phyloP scores from a whole-genome alignment of 2,329 filamentous ascomycete species.

The Basipetospora sp. region DNA sequence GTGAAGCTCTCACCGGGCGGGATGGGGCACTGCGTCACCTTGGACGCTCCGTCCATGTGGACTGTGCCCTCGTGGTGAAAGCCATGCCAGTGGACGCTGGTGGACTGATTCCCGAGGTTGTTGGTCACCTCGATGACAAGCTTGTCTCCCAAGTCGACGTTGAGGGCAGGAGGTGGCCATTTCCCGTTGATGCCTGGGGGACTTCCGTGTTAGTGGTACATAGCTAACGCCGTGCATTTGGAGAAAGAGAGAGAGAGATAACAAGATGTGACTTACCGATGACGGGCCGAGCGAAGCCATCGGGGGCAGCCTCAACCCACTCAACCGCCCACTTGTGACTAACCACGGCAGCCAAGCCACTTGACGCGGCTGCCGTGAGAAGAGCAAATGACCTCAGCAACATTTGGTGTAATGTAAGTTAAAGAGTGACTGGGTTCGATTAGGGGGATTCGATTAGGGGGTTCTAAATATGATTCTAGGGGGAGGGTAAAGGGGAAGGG shows the following conservation, averaged over 20 bases:
- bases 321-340: conserved; percentile 8
- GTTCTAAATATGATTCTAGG: no score
- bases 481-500: no score
- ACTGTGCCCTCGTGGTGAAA: conserved; percentile 37
- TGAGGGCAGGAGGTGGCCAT: conserved; percentile 45
- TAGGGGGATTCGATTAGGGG: no score
- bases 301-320: conserved; percentile 8
- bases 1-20: conserved; percentile 35
- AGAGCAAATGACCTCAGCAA: conserved; percentile 2
- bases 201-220: no score
- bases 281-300: conserved; percentile 9
- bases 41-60: conserved; percentile 44
- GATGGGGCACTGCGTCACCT: conserved; percentile 40
- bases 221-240: no score
- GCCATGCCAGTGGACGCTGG: conserved; percentile 44
- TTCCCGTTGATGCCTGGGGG: conserved; percentile 39
- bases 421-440: not conserved
- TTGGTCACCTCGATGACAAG: conserved; percentile 35
- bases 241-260: no score
- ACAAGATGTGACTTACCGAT: conserved; percentile 31
- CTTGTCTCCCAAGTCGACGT: conserved; percentile 35
- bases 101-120: conserved; percentile 35
- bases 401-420: no score
- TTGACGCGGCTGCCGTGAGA: not conserved
- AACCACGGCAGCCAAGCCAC: conserved; percentile 6